Percentiles rank a stretch among this genome's conserved stretches.
These are phyloP conservation scores for Parietaria judaica DNA, from an alignment of 306 rosid genomes.

Conservation along the genomic window DNA sequence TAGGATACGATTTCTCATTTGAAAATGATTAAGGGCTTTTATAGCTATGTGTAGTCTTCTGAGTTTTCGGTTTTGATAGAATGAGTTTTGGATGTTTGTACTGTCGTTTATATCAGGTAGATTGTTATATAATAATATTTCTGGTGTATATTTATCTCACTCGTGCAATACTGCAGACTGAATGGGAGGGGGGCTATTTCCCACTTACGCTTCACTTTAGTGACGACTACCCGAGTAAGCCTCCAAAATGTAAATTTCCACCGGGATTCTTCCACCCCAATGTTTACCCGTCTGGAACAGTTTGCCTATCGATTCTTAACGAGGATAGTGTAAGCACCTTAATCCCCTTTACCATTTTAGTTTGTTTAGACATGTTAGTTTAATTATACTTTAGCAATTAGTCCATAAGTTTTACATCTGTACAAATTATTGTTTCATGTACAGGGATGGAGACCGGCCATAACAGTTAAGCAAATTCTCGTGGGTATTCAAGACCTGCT, in stretches of 20 bases:
- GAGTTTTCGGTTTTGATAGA: slow-evolving; percentile 11
- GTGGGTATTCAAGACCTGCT: slow-evolving; percentile 93
- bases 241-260: slow-evolving; percentile 93
- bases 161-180: slow-evolving; percentile 59
- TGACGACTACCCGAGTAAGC: slow-evolving; percentile 99
- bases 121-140: neutral
- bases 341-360: neutral
- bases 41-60: neutral
- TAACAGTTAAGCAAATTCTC: slow-evolving; percentile 93
- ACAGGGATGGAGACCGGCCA: slow-evolving; percentile 99
- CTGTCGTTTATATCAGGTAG: neutral
- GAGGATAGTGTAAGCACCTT: slow-evolving; percentile 80
- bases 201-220: slow-evolving; percentile 92
- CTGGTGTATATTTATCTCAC: neutral
- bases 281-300: slow-evolving; percentile 97
- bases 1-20: neutral
- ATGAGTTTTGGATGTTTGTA: slow-evolving; percentile 3
- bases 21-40: neutral
- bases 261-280: slow-evolving; percentile 95
- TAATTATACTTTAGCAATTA: too few relatives aligned
- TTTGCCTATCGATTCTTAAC: slow-evolving; percentile 89
- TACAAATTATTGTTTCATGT: slow-evolving; percentile 3
- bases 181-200: slow-evolving; percentile 94
- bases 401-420: neutral
- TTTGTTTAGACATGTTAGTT: neutral